Evolutionary conservation across 345 rosid genomes (phyloP).

Genomic region (Murraya koenigii): DNA sequence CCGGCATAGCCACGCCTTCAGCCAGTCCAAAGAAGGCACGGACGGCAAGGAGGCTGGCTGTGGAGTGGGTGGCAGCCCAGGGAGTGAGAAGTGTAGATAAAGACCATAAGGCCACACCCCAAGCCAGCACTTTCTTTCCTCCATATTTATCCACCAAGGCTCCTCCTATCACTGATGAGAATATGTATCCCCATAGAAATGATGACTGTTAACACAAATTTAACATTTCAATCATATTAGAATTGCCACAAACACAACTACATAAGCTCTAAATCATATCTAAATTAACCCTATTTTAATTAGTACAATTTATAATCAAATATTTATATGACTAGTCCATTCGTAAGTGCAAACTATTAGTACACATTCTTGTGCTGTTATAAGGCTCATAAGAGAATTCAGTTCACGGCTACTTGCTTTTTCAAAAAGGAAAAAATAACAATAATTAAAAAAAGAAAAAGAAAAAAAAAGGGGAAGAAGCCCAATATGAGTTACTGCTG

Average conservation of each 20-base stretch:
- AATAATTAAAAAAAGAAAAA: too few relatives aligned
- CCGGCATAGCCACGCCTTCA: slow-evolving; percentile 91
- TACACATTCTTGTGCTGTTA: too few relatives aligned
- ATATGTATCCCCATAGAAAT: slow-evolving; percentile 94
- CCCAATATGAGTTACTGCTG: too few relatives aligned
- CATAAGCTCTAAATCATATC: neutral
- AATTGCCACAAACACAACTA: neutral
- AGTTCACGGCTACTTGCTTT: too few relatives aligned
- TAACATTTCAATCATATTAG: neutral
- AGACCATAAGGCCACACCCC: slow-evolving; percentile 92
- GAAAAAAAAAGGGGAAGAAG: too few relatives aligned
- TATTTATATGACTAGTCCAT: too few relatives aligned
- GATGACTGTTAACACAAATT: slow-evolving; percentile 55
- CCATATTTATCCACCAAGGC: slow-evolving; percentile 84
- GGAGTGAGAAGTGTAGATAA: slow-evolving; percentile 90
- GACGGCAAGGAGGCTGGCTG: slow-evolving; percentile 51
- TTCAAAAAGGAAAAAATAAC: too few relatives aligned
- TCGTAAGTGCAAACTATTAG: too few relatives aligned
- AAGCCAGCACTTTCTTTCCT: slow-evolving; percentile 79
- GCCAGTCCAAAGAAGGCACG: slow-evolving; percentile 92
- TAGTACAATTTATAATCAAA: too few relatives aligned
- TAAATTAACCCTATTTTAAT: neutral
- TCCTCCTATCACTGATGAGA: slow-evolving; percentile 87
- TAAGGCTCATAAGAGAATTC: too few relatives aligned
- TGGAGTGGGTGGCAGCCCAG: slow-evolving; percentile 87